Percentiles rank a stretch among this genome's conserved stretches.
Conservation (phyloP, 2,329 filamentous ascomycete species). For the Elsinoe arachidis region DNA sequence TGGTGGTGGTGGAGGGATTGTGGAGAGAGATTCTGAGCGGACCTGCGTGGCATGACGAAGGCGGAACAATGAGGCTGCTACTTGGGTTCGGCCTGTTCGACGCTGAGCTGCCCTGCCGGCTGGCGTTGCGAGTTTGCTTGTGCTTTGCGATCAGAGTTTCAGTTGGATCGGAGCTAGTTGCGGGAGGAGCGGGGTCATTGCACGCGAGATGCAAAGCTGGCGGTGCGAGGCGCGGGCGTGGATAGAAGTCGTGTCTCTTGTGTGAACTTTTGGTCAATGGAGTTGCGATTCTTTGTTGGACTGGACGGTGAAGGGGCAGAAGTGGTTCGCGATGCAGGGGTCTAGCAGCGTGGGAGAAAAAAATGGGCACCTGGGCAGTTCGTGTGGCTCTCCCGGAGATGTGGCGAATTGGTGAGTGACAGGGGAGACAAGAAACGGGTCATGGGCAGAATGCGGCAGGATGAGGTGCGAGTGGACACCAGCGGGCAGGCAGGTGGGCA, state of each 20-base stretch:
- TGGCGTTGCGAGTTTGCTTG: neutral
- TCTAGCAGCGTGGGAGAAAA: neutral
- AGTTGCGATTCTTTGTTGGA: too few relatives aligned
- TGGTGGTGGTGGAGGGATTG: neutral
- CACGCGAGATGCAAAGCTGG: conserved; percentile 3
- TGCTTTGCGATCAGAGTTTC: conserved; percentile 7
- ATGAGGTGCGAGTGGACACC: neutral
- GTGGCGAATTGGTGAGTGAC: conserved; percentile 10
- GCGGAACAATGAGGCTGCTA: neutral
- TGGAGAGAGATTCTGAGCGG: neutral
- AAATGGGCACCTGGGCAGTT: neutral
- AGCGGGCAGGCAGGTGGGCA: too few relatives aligned
- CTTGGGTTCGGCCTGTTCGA: neutral
- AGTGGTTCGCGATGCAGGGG: neutral
- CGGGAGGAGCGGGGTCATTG: conserved; percentile 10
- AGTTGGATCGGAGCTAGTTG: conserved; percentile 11
- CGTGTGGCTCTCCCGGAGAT: conserved; percentile 5
- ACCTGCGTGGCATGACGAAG: conserved; percentile 5
- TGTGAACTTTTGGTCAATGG: neutral
- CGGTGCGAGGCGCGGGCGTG: neutral
- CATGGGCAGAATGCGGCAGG: neutral
- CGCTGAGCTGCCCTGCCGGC: neutral
- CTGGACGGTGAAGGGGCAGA: neutral
- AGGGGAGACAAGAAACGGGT: conserved; percentile 9
- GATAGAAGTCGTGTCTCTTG: neutral